These are phyloP conservation scores for Dactylonectria estremocensis DNA, from an alignment of 2,329 filamentous ascomycete species.

Conservation along the genomic window DNA sequence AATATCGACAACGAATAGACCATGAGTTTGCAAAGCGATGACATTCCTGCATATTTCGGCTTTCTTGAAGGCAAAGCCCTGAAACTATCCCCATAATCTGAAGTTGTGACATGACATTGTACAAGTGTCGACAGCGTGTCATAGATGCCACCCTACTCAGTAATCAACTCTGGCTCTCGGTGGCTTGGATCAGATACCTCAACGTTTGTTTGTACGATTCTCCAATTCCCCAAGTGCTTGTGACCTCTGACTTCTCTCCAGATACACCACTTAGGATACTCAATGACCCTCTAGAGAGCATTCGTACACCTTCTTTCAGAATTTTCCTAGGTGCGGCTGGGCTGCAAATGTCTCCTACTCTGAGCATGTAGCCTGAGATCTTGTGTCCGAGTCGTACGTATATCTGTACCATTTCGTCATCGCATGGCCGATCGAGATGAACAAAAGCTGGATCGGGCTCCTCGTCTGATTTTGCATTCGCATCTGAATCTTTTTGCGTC, in stretches of 20 bases:
- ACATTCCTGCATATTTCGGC: too few species aligned
- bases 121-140: too few species aligned
- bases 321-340: conserved; percentile 30
- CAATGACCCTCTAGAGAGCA: conserved; percentile 14
- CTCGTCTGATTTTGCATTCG: conserved; percentile 2
- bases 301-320: conserved; percentile 34
- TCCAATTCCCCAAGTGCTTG: conserved; percentile 5
- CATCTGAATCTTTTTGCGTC: neutral
- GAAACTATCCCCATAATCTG: too few species aligned
- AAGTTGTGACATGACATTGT: too few species aligned
- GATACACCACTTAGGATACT: neutral
- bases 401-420: conserved; percentile 39
- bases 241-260: neutral
- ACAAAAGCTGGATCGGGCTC: conserved; percentile 35
- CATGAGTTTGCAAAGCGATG: too few species aligned
- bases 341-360: conserved; percentile 36
- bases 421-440: conserved; percentile 38
- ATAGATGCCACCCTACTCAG: neutral
- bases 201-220: conserved; percentile 7
- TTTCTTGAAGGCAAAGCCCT: too few species aligned
- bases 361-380: conserved; percentile 31
- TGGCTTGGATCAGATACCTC: neutral
- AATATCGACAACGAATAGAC: too few species aligned
- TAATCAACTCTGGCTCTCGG: neutral
- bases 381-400: conserved; percentile 39